These are phyloP conservation scores for Suillus hirtellus DNA, from an alignment of 768 basidiomycete genomes.

Conservation along the genomic window DNA sequence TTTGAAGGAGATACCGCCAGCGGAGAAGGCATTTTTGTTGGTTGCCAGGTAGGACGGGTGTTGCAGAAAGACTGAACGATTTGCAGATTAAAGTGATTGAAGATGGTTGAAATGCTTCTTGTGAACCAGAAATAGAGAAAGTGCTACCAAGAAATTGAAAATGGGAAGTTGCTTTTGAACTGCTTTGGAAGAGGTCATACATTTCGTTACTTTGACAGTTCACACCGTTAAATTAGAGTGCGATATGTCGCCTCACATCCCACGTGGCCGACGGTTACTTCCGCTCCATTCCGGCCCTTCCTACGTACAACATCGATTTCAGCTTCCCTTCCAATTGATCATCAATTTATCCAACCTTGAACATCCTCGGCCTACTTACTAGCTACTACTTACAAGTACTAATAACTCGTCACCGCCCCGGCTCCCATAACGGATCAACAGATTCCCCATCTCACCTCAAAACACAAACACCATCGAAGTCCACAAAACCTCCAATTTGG, in stretches of 20 bases:
- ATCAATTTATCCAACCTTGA: conserved; percentile 5
- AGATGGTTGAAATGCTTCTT: conserved; percentile 19
- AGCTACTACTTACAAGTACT: no score
- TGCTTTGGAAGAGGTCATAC: conserved; percentile 16
- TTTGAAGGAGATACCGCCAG: conserved; percentile 25
- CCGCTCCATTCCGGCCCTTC: conserved; percentile 6
- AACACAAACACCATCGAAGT: no score
- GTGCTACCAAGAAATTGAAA: conserved; percentile 9
- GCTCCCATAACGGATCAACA: no score
- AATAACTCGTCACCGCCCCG: no score
- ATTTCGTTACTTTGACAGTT: conserved; percentile 28
- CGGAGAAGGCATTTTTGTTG: conserved; percentile 35
- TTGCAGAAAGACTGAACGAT: conserved; percentile 22
- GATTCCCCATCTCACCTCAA: no score
- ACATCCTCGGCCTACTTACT: no score
- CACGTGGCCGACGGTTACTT: conserved; percentile 26
- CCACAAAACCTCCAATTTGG: no score
- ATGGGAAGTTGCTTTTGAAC: conserved; percentile 24
- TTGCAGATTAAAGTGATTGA: conserved; percentile 28
- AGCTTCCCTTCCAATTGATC: conserved; percentile 5
- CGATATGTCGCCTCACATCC: conserved; percentile 22
- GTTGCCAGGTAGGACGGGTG: conserved; percentile 30
- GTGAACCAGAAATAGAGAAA: conserved; percentile 22
- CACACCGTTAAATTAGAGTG: conserved; percentile 28
- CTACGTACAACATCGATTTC: conserved; percentile 7